Evolutionary conservation across 352 stramenopile genomes (phyloP), one percentile per base, ranked within the genome.

Genomic region (Lagenidium sp.): DNA sequence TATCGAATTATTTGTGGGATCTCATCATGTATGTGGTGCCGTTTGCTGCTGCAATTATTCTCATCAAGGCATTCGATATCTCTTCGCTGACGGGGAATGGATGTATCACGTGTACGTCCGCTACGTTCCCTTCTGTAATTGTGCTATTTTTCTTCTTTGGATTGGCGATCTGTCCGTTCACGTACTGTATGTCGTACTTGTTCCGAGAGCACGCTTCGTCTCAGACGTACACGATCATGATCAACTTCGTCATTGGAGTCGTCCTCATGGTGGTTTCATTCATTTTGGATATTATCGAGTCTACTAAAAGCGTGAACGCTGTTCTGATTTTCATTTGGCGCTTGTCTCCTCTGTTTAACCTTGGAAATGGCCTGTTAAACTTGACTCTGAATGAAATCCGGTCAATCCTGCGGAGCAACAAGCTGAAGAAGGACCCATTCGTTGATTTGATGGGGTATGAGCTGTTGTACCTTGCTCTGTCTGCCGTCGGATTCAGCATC

Each of bases 1-100:
- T 97, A 3, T 86, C 91, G n/a, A 98, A 95, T 30, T 97, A 85
- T 45, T 39, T 94, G 6, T 98, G 90, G 77, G 93, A 98, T 57
- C 63, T 96, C 23, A 41, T 93, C 19, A 85, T 93, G 36, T 98
- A 97, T 66, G 53, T 96, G 32, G 64, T 97, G 6, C 69, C 79
- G 24, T 74, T 58, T 16, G 55, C 42, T 7, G 50, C 55, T 7
- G 75, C 57, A 0, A 40, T 87, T 32, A 16, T 63, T 6, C 29
- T 79, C 28, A 82, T 87, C 43, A 53, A 79, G 36, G 38, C 32
- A 8, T 85, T 75, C 28, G 50, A 59, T 6, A 69, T 82, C 15
- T 52, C 60, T 12, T 46, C 69, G 0, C 61, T 82, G 43, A 82
- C 72, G 4, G 72, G 68, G 6, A 44, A 46, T 7, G 57, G 62